A percentile compares a stretch with the other conserved stretches of the same genome.
phyloP scores from a whole-genome alignment of 2,329 filamentous ascomycete genomes.

The Aspergillus sp. region DNA sequence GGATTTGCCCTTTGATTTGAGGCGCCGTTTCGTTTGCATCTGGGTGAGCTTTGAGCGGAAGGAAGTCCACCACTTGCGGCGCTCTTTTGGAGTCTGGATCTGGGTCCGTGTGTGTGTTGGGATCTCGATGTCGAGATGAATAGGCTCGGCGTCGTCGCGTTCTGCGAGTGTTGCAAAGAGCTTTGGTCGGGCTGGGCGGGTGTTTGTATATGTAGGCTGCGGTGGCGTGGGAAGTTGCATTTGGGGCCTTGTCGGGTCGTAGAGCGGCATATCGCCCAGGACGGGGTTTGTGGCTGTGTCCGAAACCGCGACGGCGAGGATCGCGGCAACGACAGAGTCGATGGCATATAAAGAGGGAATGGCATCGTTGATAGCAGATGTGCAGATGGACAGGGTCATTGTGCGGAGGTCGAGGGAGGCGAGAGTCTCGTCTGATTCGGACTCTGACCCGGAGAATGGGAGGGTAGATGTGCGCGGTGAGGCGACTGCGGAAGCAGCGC shows the following conservation, averaged over 20 bases:
- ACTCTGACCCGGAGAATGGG: constrained; percentile 43
- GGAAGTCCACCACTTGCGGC: neutral
- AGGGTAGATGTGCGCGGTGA: constrained; percentile 45
- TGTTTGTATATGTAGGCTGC: constrained; percentile 18
- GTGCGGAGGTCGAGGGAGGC: constrained; percentile 50
- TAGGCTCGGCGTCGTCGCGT: constrained; percentile 45
- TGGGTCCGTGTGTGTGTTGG: constrained; percentile 18
- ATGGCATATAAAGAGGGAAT: constrained; percentile 54
- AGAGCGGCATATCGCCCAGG: constrained; percentile 42
- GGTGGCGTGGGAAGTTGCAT: constrained; percentile 22
- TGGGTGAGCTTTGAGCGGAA: neutral
- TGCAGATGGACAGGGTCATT: constrained; percentile 46
- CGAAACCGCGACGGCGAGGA: constrained; percentile 50
- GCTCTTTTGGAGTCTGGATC: constrained; percentile 16
- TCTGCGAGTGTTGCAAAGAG: constrained; percentile 47
- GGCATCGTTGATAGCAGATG: constrained; percentile 43
- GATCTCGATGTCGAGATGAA: constrained; percentile 41
- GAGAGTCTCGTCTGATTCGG: constrained; percentile 45
- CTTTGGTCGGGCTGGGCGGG: constrained; percentile 15
- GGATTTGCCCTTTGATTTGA: constrained; percentile 31
- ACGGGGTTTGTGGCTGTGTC: constrained; percentile 47
- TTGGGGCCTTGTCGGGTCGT: constrained; percentile 22
- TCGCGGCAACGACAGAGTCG: constrained; percentile 51
- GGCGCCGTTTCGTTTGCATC: constrained; percentile 12
- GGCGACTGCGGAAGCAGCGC: constrained; percentile 37